phyloP scores from a whole-genome alignment of 768 basidiomycete species.

The Flagelloscypha sp. region DNA sequence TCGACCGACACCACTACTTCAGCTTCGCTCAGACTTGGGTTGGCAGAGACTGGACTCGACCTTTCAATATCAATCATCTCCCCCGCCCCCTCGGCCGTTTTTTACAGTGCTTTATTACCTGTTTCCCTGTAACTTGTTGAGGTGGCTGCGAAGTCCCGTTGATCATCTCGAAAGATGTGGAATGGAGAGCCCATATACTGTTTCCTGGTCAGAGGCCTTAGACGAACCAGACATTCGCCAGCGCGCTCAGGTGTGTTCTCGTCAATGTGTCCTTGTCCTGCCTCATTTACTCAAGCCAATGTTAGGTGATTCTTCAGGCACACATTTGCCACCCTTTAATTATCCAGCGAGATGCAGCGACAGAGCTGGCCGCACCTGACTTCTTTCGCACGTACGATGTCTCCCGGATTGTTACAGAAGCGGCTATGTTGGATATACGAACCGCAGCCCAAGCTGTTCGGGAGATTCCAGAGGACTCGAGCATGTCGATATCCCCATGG shows the following conservation, averaged over 20 bases:
- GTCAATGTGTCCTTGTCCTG: background rate
- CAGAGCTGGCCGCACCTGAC: slow-evolving; percentile 55
- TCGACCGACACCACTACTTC: slow-evolving; percentile 20
- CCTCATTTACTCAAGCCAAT: slow-evolving; percentile 7
- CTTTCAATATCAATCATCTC: slow-evolving; percentile 43
- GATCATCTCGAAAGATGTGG: slow-evolving; percentile 48
- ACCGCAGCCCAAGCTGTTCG: slow-evolving; percentile 46
- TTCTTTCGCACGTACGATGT: slow-evolving; percentile 63
- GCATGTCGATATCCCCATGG: slow-evolving; percentile 5
- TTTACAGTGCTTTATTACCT: slow-evolving; percentile 83
- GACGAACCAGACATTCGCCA: slow-evolving; percentile 63
- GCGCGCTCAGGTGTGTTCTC: slow-evolving; percentile 58
- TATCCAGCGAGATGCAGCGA: slow-evolving; percentile 53
- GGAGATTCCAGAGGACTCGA: slow-evolving; percentile 11
- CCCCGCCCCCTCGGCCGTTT: slow-evolving; percentile 56
- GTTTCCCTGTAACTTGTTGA: slow-evolving; percentile 82
- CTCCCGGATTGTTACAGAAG: slow-evolving; percentile 57
- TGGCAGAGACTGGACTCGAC: slow-evolving; percentile 64
- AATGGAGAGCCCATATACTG: slow-evolving; percentile 52
- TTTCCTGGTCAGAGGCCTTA: slow-evolving; percentile 63
- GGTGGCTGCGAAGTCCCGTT: slow-evolving; percentile 65
- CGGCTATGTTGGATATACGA: slow-evolving; percentile 57
- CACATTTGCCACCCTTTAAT: slow-evolving; percentile 70
- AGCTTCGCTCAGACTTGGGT: slow-evolving; percentile 44
- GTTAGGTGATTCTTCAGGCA: slow-evolving; percentile 57